Percentiles rank a stretch among this genome's conserved stretches.
phyloP scores from a whole-genome alignment of 345 rosid species.

The Toxicodendron radicans region DNA sequence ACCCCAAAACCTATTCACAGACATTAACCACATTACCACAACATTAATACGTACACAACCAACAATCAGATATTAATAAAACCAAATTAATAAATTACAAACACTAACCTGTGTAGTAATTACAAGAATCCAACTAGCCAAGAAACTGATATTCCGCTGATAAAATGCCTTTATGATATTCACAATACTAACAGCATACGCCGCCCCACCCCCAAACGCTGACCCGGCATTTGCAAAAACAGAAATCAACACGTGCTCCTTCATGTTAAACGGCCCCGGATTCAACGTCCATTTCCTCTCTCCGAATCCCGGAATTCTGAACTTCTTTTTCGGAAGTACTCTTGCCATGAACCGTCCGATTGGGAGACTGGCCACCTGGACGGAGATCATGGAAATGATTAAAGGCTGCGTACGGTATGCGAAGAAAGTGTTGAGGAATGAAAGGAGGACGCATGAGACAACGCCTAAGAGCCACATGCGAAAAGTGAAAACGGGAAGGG shows the following conservation, averaged over 20 bases:
- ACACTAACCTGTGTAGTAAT: constrained; percentile 54
- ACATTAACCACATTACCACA: not conserved
- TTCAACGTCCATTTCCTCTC: constrained; percentile 43
- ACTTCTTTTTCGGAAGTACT: constrained; percentile 40
- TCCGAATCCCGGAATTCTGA: constrained; percentile 36
- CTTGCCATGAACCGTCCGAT: constrained; percentile 51
- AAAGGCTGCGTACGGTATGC: constrained; percentile 61
- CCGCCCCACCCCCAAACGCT: constrained; percentile 52
- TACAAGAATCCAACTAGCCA: constrained; percentile 60
- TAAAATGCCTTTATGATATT: constrained; percentile 58
- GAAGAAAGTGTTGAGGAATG: constrained; percentile 72
- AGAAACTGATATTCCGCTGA: constrained; percentile 50
- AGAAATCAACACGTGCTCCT: constrained; percentile 51
- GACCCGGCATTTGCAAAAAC: constrained; percentile 63
- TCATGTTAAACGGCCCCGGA: constrained; percentile 53
- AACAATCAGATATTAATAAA: not conserved
- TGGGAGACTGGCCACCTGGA: constrained; percentile 59
- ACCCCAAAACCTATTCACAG: constrained; percentile 51
- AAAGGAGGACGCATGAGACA: constrained; percentile 50
- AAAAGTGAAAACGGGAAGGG: constrained; percentile 63
- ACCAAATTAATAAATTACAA: too few species aligned
- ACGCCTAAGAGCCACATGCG: constrained; percentile 65
- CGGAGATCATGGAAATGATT: constrained; percentile 50
- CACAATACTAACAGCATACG: constrained; percentile 57
- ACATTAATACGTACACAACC: too few species aligned